Base-by-base conservation (phyloP, 495 filamentous ascomycete genomes). In the Aspergillus sparsus region DNA sequence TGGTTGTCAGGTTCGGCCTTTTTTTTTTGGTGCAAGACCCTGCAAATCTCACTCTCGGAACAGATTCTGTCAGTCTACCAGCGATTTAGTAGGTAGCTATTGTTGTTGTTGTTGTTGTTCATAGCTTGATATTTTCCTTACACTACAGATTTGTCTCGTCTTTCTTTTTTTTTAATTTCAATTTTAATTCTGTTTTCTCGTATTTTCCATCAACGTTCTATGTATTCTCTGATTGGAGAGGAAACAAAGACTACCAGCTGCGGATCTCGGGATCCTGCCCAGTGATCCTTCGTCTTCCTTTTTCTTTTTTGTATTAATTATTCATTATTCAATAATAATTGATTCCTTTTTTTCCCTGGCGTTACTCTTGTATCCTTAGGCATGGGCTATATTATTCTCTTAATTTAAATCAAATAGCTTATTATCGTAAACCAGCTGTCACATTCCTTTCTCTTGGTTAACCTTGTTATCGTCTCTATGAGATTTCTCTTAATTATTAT, bases 391-490 rank as follows among this genome's bases (percentile, higher is more conserved):
- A 47, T 16, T 18, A 11, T 15, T 12, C 12, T 42, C 39, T 42
- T 47, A 21, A 47, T 47, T 16, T 18, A 18, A 50, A 18, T 27
- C 16, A 53, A 34, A 53, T n/a, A 53, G 50, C 50, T 37, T 53
- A 15, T 53, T 37, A 34, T 53, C 33, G 50, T 37, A 10, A 36
- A 34, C 32, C 35, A 36, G n/a, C 50, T 53, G 50, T 37, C 37
- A 31, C 21, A 51, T 35, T 21, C 44, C 15, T 9, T 21, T 16
- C 8, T 18, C 44, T n/a, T 12, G 15, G 21, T 34, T 34, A 3
- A 12, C 12, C 27, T 32, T 13, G 21, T n/a, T 51, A 13, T 34
- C 49, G 18, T 32, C 8, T 5, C 5, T 34, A 15, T 51, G 21
- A 47, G 15, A 1, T 21, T n/a, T 18, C 27, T 15, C n/a, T n/a